These are phyloP conservation scores for Puccinia horiana DNA, from an alignment of 1,284 basidiomycete species.

Conservation along the genomic window DNA sequence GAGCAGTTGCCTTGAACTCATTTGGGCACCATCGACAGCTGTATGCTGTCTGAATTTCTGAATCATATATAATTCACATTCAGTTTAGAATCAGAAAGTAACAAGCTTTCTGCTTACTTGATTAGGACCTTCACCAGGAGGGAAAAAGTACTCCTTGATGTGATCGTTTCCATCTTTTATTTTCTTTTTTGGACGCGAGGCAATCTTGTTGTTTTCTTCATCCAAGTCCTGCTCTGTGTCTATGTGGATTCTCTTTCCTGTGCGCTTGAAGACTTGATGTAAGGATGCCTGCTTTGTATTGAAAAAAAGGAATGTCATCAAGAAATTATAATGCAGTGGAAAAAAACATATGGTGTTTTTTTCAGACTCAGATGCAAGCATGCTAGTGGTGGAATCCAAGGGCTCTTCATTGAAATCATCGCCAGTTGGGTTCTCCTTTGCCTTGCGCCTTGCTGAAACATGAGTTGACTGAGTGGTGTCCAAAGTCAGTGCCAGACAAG, in stretches of 20 bases:
- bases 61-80: background rate
- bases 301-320: no score
- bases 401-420: no score
- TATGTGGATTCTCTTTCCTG: background rate
- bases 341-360: no score
- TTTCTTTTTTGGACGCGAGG: background rate
- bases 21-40: slow-evolving; percentile 9
- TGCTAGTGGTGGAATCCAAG: no score
- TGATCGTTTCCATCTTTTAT: background rate
- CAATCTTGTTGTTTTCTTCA: background rate
- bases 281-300: no score
- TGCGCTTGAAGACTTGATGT: background rate
- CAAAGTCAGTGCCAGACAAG: no score
- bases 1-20: background rate
- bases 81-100: background rate
- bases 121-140: background rate
- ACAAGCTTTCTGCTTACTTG: background rate
- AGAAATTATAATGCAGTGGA: no score
- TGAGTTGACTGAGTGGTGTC: no score
- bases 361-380: no score
- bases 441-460: no score
- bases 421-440: no score
- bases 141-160: background rate
- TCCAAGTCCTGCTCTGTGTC: background rate
- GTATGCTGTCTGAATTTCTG: background rate